These are phyloP conservation scores for Plectosphaerella plurivora DNA, from an alignment of 2,329 filamentous ascomycete genomes.

Conservation along the genomic window DNA sequence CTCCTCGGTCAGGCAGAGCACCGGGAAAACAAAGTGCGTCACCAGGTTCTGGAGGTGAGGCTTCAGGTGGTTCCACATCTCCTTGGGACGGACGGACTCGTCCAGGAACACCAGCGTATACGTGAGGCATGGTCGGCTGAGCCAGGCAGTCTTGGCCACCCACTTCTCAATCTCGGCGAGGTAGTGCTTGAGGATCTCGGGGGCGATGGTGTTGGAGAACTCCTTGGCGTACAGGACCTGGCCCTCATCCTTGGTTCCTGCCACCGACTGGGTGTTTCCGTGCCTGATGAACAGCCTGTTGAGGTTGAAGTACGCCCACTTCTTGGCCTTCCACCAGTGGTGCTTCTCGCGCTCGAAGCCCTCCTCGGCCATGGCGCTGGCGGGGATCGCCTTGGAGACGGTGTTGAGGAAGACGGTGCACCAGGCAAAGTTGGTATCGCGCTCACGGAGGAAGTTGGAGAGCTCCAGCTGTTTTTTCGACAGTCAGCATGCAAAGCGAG, in stretches of 20 bases:
- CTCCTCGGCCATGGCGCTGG: conserved; percentile 71
- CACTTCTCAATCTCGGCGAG: conserved; percentile 94
- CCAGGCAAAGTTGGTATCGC: conserved; percentile 86
- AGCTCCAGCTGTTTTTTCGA: conserved; percentile 68
- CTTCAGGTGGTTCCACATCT: conserved; percentile 93
- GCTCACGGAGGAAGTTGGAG: conserved; percentile 69
- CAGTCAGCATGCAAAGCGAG: background rate
- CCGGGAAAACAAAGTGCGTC: conserved; percentile 91
- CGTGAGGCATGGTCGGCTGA: conserved; percentile 89
- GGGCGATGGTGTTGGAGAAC: conserved; percentile 87
- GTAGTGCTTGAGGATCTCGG: conserved; percentile 94
- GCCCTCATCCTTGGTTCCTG: conserved; percentile 69
- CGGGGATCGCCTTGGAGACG: conserved; percentile 78
- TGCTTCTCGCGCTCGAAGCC: conserved; percentile 84
- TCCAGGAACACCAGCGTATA: conserved; percentile 94
- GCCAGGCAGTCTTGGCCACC: conserved; percentile 91
- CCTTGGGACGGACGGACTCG: conserved; percentile 94
- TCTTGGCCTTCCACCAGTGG: conserved; percentile 99
- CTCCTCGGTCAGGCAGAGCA: conserved; percentile 86
- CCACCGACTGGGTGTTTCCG: conserved; percentile 64
- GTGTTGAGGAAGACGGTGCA: conserved; percentile 91
- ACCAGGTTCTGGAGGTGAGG: conserved; percentile 90
- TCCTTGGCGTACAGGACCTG: conserved; percentile 81
- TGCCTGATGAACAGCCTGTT: conserved; percentile 97
- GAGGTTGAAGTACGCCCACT: conserved; percentile 97